Percentiles rank a stretch among this genome's conserved stretches.
These are phyloP conservation scores for Dothistroma septosporum DNA, from an alignment of 2,329 filamentous ascomycete genomes.

Conservation along the genomic window DNA sequence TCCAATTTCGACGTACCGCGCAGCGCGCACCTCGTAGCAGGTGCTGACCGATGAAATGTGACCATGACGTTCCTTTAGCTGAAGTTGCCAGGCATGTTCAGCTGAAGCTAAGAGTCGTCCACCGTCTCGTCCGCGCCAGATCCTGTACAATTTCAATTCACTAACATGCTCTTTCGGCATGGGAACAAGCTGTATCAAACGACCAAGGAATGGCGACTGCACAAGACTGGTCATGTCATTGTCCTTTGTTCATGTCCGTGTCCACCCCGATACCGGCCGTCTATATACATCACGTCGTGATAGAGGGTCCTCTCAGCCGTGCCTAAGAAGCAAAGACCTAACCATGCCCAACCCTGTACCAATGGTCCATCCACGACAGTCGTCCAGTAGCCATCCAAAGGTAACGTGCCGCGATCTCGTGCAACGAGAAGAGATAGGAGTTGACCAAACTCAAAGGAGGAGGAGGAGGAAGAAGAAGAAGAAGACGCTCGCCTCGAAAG, in stretches of 20 bases:
- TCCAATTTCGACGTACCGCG: too few species aligned
- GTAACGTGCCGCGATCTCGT: background rate
- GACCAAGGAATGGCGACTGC: background rate
- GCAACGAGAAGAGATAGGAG: background rate
- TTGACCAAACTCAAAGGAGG: background rate
- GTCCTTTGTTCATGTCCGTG: background rate
- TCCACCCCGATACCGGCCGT: background rate
- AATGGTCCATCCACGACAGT: background rate
- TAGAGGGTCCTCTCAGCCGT: background rate
- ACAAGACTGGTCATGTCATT: background rate
- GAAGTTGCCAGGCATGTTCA: too few species aligned
- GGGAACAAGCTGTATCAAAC: background rate
- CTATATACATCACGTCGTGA: constrained; percentile 1
- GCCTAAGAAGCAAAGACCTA: background rate
- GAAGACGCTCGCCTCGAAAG: background rate
- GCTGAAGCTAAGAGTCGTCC: too few species aligned
- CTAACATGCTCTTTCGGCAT: background rate
- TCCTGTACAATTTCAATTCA: background rate
- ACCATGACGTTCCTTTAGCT: too few species aligned
- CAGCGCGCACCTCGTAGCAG: too few species aligned
- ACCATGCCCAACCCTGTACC: background rate
- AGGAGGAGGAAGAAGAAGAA: background rate
- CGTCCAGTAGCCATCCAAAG: background rate
- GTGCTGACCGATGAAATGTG: too few species aligned
- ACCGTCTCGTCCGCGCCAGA: too few species aligned